A percentile compares a stretch with the other conserved stretches of the same genome.
These are phyloP conservation scores for Diplogelasinospora grovesii DNA, from an alignment of 495 filamentous ascomycete species.

Conservation along the genomic window DNA sequence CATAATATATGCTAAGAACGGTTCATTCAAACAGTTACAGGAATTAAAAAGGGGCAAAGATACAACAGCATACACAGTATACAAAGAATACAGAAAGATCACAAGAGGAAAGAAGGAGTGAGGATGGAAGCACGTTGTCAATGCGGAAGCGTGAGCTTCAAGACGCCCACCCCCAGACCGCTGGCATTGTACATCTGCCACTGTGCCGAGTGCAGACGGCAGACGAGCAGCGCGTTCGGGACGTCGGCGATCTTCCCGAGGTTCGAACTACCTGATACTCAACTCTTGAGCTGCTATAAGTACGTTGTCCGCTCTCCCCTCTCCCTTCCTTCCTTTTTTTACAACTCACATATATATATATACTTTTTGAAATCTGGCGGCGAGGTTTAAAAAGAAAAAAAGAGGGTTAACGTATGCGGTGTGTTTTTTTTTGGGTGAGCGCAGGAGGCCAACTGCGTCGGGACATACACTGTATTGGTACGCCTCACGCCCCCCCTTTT, in stretches of 20 bases:
- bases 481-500: too few species aligned
- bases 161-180: constrained; percentile 49
- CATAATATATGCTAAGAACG: too few species aligned
- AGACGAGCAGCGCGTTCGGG: constrained; percentile 62
- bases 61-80: neutral
- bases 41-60: too few species aligned
- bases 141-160: constrained; percentile 56
- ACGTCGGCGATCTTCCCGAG: constrained; percentile 60
- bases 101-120: neutral
- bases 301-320: constrained; percentile 21
- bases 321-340: neutral
- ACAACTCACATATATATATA: neutral
- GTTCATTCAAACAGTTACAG: too few species aligned
- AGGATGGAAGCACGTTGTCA: constrained; percentile 58
- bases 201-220: constrained; percentile 58
- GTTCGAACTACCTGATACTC: constrained; percentile 43
- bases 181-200: constrained; percentile 62
- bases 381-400: too few species aligned
- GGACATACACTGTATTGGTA: constrained; percentile 44
- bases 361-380: neutral
- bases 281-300: constrained; percentile 41
- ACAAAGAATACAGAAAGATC: neutral
- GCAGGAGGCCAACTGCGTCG: constrained; percentile 33
- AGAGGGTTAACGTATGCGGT: too few species aligned
- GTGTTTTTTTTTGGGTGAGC: too few species aligned